These are phyloP conservation scores for Penicillium mononematosum DNA, from an alignment of 495 filamentous ascomycete species.

Conservation along the genomic window DNA sequence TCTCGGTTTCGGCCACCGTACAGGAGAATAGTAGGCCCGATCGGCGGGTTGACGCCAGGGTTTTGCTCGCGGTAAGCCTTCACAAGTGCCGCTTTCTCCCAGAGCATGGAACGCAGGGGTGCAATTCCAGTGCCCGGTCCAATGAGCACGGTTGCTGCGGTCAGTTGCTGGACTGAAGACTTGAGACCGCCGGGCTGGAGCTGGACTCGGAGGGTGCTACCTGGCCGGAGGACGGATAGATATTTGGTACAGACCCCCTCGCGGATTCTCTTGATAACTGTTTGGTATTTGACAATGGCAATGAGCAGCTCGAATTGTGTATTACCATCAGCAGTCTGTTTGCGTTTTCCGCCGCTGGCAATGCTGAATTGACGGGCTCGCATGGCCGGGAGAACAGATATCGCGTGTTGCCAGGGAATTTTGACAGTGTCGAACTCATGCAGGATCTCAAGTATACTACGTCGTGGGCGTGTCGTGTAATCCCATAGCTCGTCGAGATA, in stretches of 20 bases:
- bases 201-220: constrained; percentile 57
- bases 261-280: constrained; percentile 79
- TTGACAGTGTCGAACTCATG: constrained; percentile 84
- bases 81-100: constrained; percentile 56
- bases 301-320: constrained; percentile 72
- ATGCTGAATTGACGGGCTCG: constrained; percentile 85
- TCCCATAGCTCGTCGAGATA: constrained; percentile 91
- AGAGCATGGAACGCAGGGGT: constrained; percentile 76
- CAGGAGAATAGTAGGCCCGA: constrained; percentile 55
- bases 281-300: constrained; percentile 90
- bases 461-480: constrained; percentile 87
- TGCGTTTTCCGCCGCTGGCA: constrained; percentile 65
- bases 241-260: constrained; percentile 91
- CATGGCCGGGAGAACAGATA: constrained; percentile 70
- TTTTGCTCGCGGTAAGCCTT: constrained; percentile 39
- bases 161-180: constrained; percentile 44
- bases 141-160: constrained; percentile 70
- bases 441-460: constrained; percentile 87
- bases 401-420: constrained; percentile 71
- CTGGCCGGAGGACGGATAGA: constrained; percentile 59
- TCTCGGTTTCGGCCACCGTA: constrained; percentile 74
- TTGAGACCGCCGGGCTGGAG: constrained; percentile 59
- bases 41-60: constrained; percentile 27
- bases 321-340: constrained; percentile 35
- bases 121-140: constrained; percentile 91